Percentiles rank a stretch among this genome's conserved stretches.
phyloP scores from a whole-genome alignment of 257 asterid species.

The Misopates orontium region DNA sequence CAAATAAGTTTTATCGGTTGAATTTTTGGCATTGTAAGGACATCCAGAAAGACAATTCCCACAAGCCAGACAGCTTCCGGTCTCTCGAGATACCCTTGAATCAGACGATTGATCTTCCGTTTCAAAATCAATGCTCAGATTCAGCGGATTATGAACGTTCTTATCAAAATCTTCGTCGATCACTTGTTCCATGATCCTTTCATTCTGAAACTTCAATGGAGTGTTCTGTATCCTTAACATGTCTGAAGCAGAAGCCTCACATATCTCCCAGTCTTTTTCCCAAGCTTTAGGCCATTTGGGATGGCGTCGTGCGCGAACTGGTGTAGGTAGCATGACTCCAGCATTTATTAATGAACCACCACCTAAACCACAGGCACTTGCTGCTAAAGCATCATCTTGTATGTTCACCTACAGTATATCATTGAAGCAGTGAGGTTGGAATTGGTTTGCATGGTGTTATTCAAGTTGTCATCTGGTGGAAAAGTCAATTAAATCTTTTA shows the following conservation, averaged over 20 bases:
- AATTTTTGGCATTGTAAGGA: constrained; percentile 54
- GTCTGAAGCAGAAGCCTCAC: constrained; percentile 40
- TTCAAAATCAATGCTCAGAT: constrained; percentile 44
- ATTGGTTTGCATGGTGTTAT: no score
- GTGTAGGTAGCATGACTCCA: constrained; percentile 47
- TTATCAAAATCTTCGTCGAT: constrained; percentile 25
- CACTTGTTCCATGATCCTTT: constrained; percentile 42
- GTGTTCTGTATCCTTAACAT: constrained; percentile 44
- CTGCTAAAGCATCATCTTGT: constrained; percentile 51
- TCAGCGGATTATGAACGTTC: constrained; percentile 27
- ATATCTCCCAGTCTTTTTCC: constrained; percentile 60
- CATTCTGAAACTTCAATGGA: constrained; percentile 43
- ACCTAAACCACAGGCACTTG: constrained; percentile 55
- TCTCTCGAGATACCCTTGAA: constrained; percentile 24
- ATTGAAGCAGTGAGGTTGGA: no score
- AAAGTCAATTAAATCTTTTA: no score
- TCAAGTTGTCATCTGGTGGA: no score
- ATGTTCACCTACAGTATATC: constrained; percentile 30
- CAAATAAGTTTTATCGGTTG: constrained; percentile 53
- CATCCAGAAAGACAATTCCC: constrained; percentile 67
- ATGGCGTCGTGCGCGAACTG: constrained; percentile 40
- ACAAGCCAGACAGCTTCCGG: constrained; percentile 51
- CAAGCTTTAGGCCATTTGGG: constrained; percentile 56
- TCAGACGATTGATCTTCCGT: constrained; percentile 28
- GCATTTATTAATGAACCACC: constrained; percentile 66